Base-by-base conservation (phyloP, 192 early-diverging fungal species). In the Backusella luteola region DNA sequence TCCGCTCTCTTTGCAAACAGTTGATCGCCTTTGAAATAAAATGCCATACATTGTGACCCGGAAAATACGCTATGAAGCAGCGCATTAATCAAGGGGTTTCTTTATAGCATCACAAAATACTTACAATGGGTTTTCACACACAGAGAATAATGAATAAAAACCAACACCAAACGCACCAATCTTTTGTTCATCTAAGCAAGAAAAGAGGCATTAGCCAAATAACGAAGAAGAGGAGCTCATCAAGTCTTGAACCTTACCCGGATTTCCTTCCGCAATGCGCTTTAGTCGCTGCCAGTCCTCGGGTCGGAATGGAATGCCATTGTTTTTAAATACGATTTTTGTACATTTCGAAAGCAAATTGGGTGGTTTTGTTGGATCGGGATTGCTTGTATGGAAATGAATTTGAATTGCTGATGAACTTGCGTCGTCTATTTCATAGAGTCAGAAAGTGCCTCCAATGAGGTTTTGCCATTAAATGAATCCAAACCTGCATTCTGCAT, bases 251-350 rank as follows among this genome's bases (percentile, higher is more conserved):
- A 78, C 75, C 71, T 92, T 91, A 81, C 93, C 95, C 17, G 95
- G 96, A 80, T 97, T 97, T 72, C 96, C 96, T 81, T 96, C 94
- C 17, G 96, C 96, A 85, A 97, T 96, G 73, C 91, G 91, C 52
- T 91, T 87, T 34, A 97, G 76, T 23, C 96, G 80, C 17, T 84
- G 82, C 94, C 94, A 97, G 77, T 97, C 96, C 53, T 94, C 93
- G 15, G 87, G 86, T 21, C 87, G 74, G 80, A 97, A 97, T 15
- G 90, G 82, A 73, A 91, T 87, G 3, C 96, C 96, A 77, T 97
- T 94, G 81, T 97, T 97, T 77, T 90, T 88, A 76, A 95, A 95
- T 5, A 86, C 71, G 23, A 90, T 82, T 44, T 83, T 81, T 34
- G 77, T 75, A 76, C 84, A 85, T 73, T 86, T 87, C 4, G 76